Base-by-base conservation (phyloP, 2,329 filamentous ascomycete genomes). In the Ascochyta viciae-villosae region DNA sequence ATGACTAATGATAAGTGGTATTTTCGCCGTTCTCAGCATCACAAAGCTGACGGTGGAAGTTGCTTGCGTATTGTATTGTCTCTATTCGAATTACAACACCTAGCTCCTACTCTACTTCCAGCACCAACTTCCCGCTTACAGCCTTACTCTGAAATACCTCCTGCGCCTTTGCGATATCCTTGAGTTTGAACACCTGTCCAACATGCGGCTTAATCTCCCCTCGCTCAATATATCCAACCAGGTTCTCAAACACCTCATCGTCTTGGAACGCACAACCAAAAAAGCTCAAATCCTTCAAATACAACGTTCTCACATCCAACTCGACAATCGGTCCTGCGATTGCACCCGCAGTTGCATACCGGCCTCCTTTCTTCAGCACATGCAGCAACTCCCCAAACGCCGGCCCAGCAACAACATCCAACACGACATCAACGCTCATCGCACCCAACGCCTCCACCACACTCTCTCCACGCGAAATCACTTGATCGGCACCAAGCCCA, bases 191-290 rank as follows among this genome's bases (percentile, higher is more conserved):
- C 6, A 58, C 50, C 47, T 50, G 53, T 1, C 42, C 54, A 15
- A 61, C 35, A 49, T 58, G 50, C n/a, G 54, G 50, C 24, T 42
- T 43, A 13, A 61, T 61, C 34, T 58, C 50, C 3, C 46, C 58
- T 6, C 24, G 38, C 46, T 61, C 58, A 26, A 61, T 58, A 39
- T 61, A 61, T 16, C 37, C 41, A 23, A 61, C 39, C 3, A 61
- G 39, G 24, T 61, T 61, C 2, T 46, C 24, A 26, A 61, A 61
- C 10, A 61, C 54, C 22, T 42, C 54, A 6, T 55, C 42, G 12
- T 61, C 54, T 38, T 58, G 58, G 13, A 58, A 58, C 26, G 58
- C 58, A 23, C 58, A 61, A 3, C 58, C 58, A 24, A 58, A 55
- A 40, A 61, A 61, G 35, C 58, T 58, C 8, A 61, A 16, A 42